These are phyloP conservation scores for Epichloe coenophiala DNA, from an alignment of 2,329 filamentous ascomycete species.

Conservation along the genomic window DNA sequence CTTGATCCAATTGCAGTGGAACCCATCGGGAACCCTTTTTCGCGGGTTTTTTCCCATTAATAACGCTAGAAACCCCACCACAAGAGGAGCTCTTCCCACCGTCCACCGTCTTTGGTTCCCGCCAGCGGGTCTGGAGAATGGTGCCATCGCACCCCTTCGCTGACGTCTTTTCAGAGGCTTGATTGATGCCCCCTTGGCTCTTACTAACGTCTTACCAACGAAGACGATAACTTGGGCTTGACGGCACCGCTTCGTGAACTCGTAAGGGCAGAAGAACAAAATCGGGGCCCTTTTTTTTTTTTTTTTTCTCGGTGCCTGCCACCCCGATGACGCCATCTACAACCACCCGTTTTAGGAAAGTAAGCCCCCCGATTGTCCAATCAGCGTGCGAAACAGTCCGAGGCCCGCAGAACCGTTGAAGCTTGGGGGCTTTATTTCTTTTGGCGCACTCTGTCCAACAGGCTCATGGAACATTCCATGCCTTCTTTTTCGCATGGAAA, in stretches of 20 bases:
- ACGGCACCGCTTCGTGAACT: too few relatives aligned
- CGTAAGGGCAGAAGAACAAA: too few relatives aligned
- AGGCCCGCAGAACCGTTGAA: too few relatives aligned
- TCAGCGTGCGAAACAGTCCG: background rate
- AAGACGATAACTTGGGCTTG: too few relatives aligned
- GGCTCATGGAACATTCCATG: too few relatives aligned
- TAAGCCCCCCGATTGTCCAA: background rate
- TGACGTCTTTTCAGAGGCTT: conserved; percentile 4
- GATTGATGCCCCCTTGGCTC: too few relatives aligned
- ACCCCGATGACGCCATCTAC: conserved; percentile 15
- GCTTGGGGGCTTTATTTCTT: too few relatives aligned
- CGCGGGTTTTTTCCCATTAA: too few relatives aligned
- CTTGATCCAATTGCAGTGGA: background rate
- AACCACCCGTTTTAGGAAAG: background rate
- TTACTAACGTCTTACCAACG: too few relatives aligned
- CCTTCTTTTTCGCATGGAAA: too few relatives aligned
- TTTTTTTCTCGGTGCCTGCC: background rate
- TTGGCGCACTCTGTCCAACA: too few relatives aligned
- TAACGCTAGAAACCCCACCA: background rate
- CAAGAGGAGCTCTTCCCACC: background rate
- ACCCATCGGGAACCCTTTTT: background rate
- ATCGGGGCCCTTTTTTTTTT: background rate
- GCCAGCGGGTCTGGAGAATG: conserved; percentile 8
- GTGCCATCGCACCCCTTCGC: conserved; percentile 9
- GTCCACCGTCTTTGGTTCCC: background rate